Percentiles rank a stretch among this genome's conserved stretches.
Conservation (phyloP, 2,329 filamentous ascomycete species). For the Neoscytalidium dimidiatum region DNA sequence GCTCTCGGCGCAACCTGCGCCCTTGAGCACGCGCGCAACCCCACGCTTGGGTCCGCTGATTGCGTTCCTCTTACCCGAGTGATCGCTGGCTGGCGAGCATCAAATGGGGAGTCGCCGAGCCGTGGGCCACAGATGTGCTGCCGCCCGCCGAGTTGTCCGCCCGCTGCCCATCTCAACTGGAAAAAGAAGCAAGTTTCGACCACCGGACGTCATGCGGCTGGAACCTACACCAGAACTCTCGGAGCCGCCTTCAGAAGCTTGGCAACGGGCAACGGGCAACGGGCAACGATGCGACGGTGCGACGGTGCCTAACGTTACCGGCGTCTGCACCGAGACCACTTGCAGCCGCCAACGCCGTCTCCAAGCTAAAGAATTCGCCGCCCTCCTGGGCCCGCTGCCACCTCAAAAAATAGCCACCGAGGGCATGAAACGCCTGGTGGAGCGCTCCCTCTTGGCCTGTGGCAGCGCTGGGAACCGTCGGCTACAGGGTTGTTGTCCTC, state of each 20-base stretch:
- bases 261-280: conserved; percentile 8
- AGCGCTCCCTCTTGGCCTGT: conserved; percentile 2
- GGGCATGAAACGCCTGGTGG: conserved; percentile 13
- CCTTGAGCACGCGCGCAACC: not conserved
- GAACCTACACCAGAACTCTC: not conserved
- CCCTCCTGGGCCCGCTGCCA: not conserved
- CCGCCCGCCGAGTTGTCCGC: not conserved
- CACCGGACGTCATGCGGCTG: not conserved
- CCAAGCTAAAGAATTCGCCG: not conserved
- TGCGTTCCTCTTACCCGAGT: not conserved
- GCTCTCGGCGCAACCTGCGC: not conserved
- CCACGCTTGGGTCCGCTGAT: not conserved
- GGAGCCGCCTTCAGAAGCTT: not conserved
- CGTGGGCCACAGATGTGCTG: not conserved
- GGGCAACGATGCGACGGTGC: too few species aligned
- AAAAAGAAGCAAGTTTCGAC: not conserved
- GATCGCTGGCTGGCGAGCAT: not conserved
- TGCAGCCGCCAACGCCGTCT: not conserved
- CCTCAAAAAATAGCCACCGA: not conserved
- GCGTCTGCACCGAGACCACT: not conserved
- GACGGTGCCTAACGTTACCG: not conserved
- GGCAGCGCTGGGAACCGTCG: not conserved
- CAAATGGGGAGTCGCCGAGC: not conserved
- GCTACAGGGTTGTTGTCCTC: conserved; percentile 5
- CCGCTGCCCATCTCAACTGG: not conserved